Conservation (phyloP, 768 basidiomycete species). For the Lactarius trivialis region DNA sequence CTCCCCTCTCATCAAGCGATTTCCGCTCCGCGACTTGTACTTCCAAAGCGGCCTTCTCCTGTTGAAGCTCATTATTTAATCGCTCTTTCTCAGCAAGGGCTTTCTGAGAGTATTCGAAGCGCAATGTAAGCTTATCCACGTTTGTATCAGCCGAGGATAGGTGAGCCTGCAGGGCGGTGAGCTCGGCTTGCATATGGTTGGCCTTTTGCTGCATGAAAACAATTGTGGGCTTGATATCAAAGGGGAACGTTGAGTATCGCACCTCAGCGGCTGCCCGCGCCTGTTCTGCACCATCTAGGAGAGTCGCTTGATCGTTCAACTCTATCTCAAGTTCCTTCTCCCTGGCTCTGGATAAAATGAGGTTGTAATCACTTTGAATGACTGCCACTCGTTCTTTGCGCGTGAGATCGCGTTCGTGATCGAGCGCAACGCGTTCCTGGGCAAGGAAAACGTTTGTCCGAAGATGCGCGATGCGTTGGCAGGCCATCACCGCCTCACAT, state of each 20-base stretch:
- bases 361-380: conserved; percentile 58
- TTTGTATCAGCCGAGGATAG: conserved; percentile 42
- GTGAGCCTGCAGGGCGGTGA: conserved; percentile 43
- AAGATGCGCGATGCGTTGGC: conserved; percentile 60
- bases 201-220: conserved; percentile 34
- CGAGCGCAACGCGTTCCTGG: conserved; percentile 42
- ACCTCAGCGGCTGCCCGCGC: conserved; percentile 28
- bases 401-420: conserved; percentile 48
- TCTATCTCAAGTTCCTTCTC: conserved; percentile 55
- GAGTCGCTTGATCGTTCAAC: conserved; percentile 40
- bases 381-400: conserved; percentile 53
- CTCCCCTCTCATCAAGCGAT: conserved; percentile 56
- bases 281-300: conserved; percentile 27
- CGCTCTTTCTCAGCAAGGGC: conserved; percentile 49
- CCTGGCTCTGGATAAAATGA: conserved; percentile 59
- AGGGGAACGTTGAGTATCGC: conserved; percentile 21
- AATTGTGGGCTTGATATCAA: neutral
- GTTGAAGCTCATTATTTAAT: conserved; percentile 51
- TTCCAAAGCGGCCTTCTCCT: conserved; percentile 47
- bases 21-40: conserved; percentile 68
- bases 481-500: conserved; percentile 55
- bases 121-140: conserved; percentile 51
- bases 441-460: conserved; percentile 49
- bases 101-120: conserved; percentile 50
- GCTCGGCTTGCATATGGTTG: conserved; percentile 41